phyloP scores from a whole-genome alignment of 78 protist species.

The Dictyostelium discoideum region DNA sequence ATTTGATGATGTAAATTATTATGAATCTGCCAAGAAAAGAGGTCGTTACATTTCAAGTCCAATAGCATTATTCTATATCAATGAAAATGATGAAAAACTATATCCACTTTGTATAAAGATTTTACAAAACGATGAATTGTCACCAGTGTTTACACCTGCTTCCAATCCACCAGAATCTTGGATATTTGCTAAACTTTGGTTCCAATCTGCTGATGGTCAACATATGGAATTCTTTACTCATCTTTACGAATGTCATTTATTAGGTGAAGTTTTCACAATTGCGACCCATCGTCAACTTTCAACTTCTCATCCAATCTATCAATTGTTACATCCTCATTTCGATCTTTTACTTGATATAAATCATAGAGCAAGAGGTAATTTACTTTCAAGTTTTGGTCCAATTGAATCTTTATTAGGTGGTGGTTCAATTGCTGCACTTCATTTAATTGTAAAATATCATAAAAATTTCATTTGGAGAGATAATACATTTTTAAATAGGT shows the following conservation, averaged over 20 bases:
- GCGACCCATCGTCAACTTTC: conserved; percentile 58
- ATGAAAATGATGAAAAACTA: not conserved
- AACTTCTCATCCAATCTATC: conserved; percentile 32
- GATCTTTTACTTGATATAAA: conserved; percentile 33
- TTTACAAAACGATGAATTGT: not conserved
- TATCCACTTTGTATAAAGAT: conserved; percentile 34
- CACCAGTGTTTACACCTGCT: conserved; percentile 46
- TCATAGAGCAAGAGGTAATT: conserved; percentile 23
- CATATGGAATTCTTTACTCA: conserved; percentile 62
- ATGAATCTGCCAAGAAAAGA: not conserved
- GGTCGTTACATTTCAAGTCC: conserved; percentile 25
- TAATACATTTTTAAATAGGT: conserved; percentile 28
- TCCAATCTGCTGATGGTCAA: conserved; percentile 71
- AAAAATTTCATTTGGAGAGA: conserved; percentile 8
- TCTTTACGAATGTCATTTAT: conserved; percentile 31
- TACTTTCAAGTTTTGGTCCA: conserved; percentile 10
- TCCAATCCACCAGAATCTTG: conserved; percentile 2
- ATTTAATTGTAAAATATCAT: conserved; percentile 32
- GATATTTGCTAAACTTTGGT: conserved; percentile 55
- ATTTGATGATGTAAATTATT: conserved; percentile 17
- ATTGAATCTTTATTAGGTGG: conserved; percentile 45
- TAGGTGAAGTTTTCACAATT: conserved; percentile 59
- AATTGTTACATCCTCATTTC: conserved; percentile 53
- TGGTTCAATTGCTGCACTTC: conserved; percentile 42
- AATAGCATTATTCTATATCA: conserved; percentile 21